Base-by-base conservation (phyloP, 2,329 filamentous ascomycete genomes). In the Beauveria asiatica region DNA sequence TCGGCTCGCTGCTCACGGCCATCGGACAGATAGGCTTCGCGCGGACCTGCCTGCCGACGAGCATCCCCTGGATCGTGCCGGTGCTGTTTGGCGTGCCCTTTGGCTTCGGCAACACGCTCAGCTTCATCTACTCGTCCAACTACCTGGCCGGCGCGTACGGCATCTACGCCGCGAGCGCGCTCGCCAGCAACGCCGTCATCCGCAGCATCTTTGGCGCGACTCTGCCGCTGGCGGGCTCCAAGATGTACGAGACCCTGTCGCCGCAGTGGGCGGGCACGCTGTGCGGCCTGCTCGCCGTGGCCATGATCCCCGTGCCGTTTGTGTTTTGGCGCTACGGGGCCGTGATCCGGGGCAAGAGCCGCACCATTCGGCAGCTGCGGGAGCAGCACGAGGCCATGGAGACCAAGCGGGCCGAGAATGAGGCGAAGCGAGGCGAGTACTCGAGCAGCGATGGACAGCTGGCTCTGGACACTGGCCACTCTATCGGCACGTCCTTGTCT, bases 21-120 rank as follows among this genome's bases (percentile, higher is more conserved):
- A 72, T 90, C 3, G 92, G 92, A 17, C 87, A 96, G 72, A 81
- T 97, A 25, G 88, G 87, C 71, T 97, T 97, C 69, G 85, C 89
- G 0, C 96, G 91, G 91, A 96, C 92, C 0, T 92, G 87, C 62
- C 83, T 91, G 0, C 92, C 92, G 0, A 75, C 74, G 0, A 82
- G 83, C 5, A 90, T 95, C 37, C 92, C 90, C 70, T 95, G 89
- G 87, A 85, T 91, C n/a, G 79, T 84, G 21, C 88, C 90, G 1
- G 87, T 95, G 53, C 76, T 89, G 0, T 90, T 90, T 1, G 90
- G 90, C 0, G 81, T 95, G 6, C 88, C 87, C 0, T 95, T 94
- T 66, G 90, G 90, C 10, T 79, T 82, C 0, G 90, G 90, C 0
- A 94, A 93, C 67, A 86, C 83, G 9, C 80, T 85, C 3, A 84